Base-by-base conservation (phyloP, 352 stramenopile species). In the Phytophthora rubi region DNA sequence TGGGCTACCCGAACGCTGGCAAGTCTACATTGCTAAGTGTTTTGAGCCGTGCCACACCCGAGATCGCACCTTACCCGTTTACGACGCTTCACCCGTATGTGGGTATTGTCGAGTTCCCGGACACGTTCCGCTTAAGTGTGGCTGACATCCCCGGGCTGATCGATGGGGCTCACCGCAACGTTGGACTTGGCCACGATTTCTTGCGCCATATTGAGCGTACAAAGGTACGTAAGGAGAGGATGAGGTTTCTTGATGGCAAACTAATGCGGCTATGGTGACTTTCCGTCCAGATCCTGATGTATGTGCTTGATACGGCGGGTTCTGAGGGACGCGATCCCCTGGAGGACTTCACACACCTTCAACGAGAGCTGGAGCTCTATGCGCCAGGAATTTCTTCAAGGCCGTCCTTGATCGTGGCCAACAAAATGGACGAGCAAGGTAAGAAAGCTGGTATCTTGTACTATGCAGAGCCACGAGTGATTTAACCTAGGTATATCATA, bases 1-100 rank as follows among this genome's bases (percentile, higher is more conserved):
- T 99, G 3, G 98, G 98, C 21, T 99, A 99, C 70, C 98, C 98
- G 1, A 99, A 99, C 80, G 98, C 98, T 1, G 98, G 98, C 67
- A 99, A 99, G 80, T 98, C 86, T 13, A 98, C 90, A 35, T 77
- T 99, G 45, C 81, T 99, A 9, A 95, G 92, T 33, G 91, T 95
- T 21, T 84, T 99, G 59, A 98, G 92, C 48, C 86, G 87, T 16
- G 97, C 97, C 0, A 95, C 86, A 37, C 97, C 97, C 6, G 93
- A 98, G 65, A 98, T 99, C 63, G 98, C 97, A 8, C 91, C 93
- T 21, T 99, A 99, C 75, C 93, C 97, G 37, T 99, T 99, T 77
- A 99, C 98, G 56, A 99, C 97, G 52, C 80, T 99, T 37, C 91
- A 98, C 71, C 97, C 98, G 16, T 91, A 98, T 53, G 92, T 99